phyloP scores from a whole-genome alignment of 352 stramenopile genomes.

The Phytophthora ramorum region DNA sequence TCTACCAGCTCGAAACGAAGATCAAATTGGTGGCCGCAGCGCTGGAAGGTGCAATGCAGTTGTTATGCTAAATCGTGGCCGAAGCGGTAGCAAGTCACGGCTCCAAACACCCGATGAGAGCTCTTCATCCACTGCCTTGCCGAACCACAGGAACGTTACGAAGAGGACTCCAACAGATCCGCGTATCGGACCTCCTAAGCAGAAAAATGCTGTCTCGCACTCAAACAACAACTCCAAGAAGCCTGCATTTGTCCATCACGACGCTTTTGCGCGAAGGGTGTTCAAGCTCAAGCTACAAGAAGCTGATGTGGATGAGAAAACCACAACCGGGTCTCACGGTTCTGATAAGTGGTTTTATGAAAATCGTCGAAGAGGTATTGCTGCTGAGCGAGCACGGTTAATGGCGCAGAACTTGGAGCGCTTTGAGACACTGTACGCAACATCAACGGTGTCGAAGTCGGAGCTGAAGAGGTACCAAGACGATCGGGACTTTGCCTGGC shows the following conservation, averaged over 20 bases:
- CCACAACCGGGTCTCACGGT: background rate
- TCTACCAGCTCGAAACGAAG: background rate
- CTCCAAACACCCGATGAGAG: background rate
- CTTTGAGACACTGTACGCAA: constrained; percentile 20
- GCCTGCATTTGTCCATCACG: background rate
- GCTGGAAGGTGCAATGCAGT: background rate
- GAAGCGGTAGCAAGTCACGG: background rate
- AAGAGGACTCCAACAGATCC: constrained; percentile 4
- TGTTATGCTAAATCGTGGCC: background rate
- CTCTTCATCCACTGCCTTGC: background rate
- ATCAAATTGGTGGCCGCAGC: background rate
- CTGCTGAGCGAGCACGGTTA: constrained; percentile 11
- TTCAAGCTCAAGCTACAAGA: constrained; percentile 35
- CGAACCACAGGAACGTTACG: background rate
- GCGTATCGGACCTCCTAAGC: constrained; percentile 3
- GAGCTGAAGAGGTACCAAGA: constrained; percentile 22
- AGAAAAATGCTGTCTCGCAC: background rate
- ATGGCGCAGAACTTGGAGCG: constrained; percentile 21
- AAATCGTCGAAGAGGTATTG: constrained; percentile 5
- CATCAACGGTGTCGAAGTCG: background rate
- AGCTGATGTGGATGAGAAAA: constrained; percentile 22
- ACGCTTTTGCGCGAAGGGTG: constrained; percentile 22
- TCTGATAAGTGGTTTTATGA: constrained; percentile 5
- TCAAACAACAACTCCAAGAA: background rate
- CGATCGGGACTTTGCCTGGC: constrained; percentile 16